Evolutionary conservation across 352 stramenopile genomes (phyloP).

Genomic region (Globisporangium parvum): DNA sequence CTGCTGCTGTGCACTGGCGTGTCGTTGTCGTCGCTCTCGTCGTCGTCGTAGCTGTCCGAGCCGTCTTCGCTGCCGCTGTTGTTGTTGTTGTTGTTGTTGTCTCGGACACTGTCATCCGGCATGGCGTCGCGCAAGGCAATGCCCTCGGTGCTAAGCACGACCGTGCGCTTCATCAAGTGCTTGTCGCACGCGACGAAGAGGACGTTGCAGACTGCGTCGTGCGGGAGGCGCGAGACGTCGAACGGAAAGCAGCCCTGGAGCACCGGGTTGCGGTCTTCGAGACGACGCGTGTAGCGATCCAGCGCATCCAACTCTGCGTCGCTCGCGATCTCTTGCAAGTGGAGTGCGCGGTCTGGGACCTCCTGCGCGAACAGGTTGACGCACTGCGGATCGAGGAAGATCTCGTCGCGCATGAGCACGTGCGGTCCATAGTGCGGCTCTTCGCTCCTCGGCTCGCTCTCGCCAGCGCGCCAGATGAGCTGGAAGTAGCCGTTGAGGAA

Average conservation of each 20-base stretch:
- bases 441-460: constrained; percentile 39
- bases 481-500: constrained; percentile 63
- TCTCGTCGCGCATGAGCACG: constrained; percentile 36
- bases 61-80: constrained; percentile 12
- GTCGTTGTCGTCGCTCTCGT: constrained; percentile 22
- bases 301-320: neutral
- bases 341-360: neutral
- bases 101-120: constrained; percentile 9
- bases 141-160: constrained; percentile 48
- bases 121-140: constrained; percentile 26
- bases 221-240: constrained; percentile 33
- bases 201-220: constrained; percentile 45
- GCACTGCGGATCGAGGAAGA: constrained; percentile 24
- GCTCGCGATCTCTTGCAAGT: constrained; percentile 6
- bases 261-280: constrained; percentile 19
- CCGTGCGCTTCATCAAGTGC: constrained; percentile 47
- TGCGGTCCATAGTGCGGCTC: constrained; percentile 44
- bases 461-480: constrained; percentile 42
- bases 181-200: constrained; percentile 56
- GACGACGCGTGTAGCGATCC: constrained; percentile 11
- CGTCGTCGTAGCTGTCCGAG: constrained; percentile 18
- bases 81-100: constrained; percentile 17
- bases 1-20: constrained; percentile 1
- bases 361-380: constrained; percentile 2
- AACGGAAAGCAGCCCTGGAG: constrained; percentile 34